Percentiles rank a stretch among this genome's conserved stretches.
These are phyloP conservation scores for Tricholoma sp. DNA, from an alignment of 768 basidiomycete genomes.

Conservation along the genomic window DNA sequence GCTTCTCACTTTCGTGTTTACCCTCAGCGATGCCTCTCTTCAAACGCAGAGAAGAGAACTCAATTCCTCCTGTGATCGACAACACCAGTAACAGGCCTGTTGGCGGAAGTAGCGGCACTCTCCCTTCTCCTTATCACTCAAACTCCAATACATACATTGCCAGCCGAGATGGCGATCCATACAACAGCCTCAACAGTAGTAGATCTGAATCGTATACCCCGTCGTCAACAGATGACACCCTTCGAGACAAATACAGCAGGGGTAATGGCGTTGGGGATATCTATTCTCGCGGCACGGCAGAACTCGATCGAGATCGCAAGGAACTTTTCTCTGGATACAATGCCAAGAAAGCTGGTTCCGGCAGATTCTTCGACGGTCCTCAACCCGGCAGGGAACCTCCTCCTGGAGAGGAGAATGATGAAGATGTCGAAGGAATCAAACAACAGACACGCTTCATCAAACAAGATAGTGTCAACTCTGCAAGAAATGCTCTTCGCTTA, in stretches of 20 bases:
- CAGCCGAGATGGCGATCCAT: slow-evolving; percentile 65
- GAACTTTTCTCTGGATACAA: slow-evolving; percentile 77
- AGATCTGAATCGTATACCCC: slow-evolving; percentile 9
- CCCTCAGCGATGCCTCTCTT: slow-evolving; percentile 53
- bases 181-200: slow-evolving; percentile 27
- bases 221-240: slow-evolving; percentile 15
- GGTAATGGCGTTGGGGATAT: slow-evolving; percentile 53
- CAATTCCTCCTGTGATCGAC: slow-evolving; percentile 62
- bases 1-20: background rate
- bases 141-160: slow-evolving; percentile 59
- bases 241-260: slow-evolving; percentile 44
- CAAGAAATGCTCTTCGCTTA: slow-evolving; percentile 87
- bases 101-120: slow-evolving; percentile 26
- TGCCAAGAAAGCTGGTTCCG: slow-evolving; percentile 50
- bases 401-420: slow-evolving; percentile 72
- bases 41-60: slow-evolving; percentile 57
- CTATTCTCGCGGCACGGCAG: slow-evolving; percentile 58
- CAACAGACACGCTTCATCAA: slow-evolving; percentile 84
- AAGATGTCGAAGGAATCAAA: slow-evolving; percentile 94
- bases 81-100: slow-evolving; percentile 24
- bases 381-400: slow-evolving; percentile 37
- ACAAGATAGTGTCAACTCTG: slow-evolving; percentile 86
- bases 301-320: slow-evolving; percentile 61
- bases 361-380: slow-evolving; percentile 68
- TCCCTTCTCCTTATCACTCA: slow-evolving; percentile 42